Percentiles rank a stretch among this genome's conserved stretches.
Conservation (phyloP, 2,329 filamentous ascomycete genomes). For the Coniochaeta hoffmannii region DNA sequence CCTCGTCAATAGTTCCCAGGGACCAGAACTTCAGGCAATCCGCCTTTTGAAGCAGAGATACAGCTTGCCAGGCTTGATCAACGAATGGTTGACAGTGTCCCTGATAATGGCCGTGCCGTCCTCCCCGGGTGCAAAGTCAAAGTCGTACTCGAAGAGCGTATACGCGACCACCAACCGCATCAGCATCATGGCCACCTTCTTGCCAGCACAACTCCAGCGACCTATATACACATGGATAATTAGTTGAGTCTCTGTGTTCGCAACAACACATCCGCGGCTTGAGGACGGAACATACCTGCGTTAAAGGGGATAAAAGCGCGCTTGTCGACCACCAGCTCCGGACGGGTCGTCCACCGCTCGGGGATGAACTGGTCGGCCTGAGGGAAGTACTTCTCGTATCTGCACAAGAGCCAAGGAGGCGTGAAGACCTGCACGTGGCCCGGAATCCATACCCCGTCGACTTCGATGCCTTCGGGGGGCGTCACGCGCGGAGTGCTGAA, state of each 20-base stretch:
- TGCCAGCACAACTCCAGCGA: constrained; percentile 26
- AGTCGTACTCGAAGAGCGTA: constrained; percentile 11
- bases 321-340: constrained; percentile 1
- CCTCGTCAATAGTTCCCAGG: no score
- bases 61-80: constrained; percentile 9
- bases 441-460: background rate
- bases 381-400: background rate
- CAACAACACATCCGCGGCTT: no score
- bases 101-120: constrained; percentile 6
- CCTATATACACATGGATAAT: constrained; percentile 17
- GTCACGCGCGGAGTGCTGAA: background rate
- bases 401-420: background rate
- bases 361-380: constrained; percentile 1
- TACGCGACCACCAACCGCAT: constrained; percentile 12
- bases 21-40: no score
- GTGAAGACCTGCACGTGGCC: background rate
- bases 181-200: constrained; percentile 27
- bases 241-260: no score
- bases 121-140: constrained; percentile 12
- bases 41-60: constrained; percentile 8
- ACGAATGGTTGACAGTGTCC: constrained; percentile 4
- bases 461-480: constrained; percentile 3
- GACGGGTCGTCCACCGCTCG: constrained; percentile 2
- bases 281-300: background rate
- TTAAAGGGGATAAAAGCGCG: constrained; percentile 2